A percentile compares a stretch with the other conserved stretches of the same genome.
Conservation (phyloP, 495 filamentous ascomycete genomes). For the Immersiella caudata region DNA sequence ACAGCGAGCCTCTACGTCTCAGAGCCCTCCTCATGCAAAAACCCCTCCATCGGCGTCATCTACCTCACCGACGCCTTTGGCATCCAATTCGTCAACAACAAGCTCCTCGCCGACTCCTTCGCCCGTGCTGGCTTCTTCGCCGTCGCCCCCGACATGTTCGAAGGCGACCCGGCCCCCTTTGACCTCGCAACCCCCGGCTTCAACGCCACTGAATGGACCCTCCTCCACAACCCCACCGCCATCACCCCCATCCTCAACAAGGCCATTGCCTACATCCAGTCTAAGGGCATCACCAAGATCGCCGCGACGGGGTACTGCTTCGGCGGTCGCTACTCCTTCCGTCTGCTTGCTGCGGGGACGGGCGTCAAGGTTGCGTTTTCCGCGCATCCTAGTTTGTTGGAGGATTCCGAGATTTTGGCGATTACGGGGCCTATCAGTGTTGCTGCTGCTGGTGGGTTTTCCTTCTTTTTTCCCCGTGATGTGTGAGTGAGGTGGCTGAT, state of each 20-base stretch:
- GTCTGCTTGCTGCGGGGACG: slow-evolving; percentile 48
- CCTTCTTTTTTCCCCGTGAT: neutral
- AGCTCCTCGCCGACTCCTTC: slow-evolving; percentile 72
- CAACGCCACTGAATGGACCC: slow-evolving; percentile 57
- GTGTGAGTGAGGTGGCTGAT: neutral
- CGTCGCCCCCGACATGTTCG: slow-evolving; percentile 74
- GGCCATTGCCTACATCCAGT: slow-evolving; percentile 61
- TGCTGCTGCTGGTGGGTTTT: slow-evolving; percentile 59
- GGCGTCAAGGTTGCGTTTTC: slow-evolving; percentile 62
- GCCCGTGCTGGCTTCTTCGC: slow-evolving; percentile 72
- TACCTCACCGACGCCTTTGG: slow-evolving; percentile 63
- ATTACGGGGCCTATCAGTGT: slow-evolving; percentile 65
- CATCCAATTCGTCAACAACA: slow-evolving; percentile 60
- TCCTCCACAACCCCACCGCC: slow-evolving; percentile 48
- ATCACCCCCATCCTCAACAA: slow-evolving; percentile 66
- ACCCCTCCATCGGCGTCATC: slow-evolving; percentile 48
- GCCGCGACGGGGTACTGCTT: slow-evolving; percentile 68
- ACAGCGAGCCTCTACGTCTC: slow-evolving; percentile 41
- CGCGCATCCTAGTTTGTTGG: slow-evolving; percentile 70
- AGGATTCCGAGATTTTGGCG: slow-evolving; percentile 63
- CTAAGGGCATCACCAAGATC: slow-evolving; percentile 63
- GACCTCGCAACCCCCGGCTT: slow-evolving; percentile 53
- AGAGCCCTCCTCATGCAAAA: slow-evolving; percentile 38
- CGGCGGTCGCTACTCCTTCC: slow-evolving; percentile 45
- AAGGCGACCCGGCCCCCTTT: slow-evolving; percentile 55